Percentiles rank a stretch among this genome's conserved stretches.
phyloP scores from a whole-genome alignment of 768 basidiomycete species.

The Brasilioporus rufonigricans region DNA sequence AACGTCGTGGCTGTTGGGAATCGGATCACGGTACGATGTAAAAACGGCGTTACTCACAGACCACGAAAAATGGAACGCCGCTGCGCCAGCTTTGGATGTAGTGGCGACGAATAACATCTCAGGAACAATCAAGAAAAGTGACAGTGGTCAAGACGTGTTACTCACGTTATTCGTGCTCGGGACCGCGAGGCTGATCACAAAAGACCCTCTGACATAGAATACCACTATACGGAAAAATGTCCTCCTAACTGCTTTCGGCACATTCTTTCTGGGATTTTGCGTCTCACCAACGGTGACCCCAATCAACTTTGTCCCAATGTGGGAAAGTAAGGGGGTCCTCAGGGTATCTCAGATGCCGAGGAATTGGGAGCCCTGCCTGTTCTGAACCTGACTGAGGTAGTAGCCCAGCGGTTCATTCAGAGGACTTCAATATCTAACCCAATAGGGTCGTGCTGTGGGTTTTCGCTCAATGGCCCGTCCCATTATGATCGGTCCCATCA shows the following conservation, averaged over 20 bases:
- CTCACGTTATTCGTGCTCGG: conserved; percentile 37
- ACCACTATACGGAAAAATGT: conserved; percentile 37
- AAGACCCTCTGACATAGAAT: conserved; percentile 33
- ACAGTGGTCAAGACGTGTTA: conserved; percentile 12
- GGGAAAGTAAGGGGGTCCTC: conserved; percentile 29
- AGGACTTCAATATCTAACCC: conserved; percentile 46
- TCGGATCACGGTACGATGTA: conserved; percentile 10
- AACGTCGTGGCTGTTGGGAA: conserved; percentile 32
- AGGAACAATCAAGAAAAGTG: conserved; percentile 12
- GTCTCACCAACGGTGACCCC: conserved; percentile 34
- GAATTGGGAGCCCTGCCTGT: conserved; percentile 34
- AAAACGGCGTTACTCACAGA: conserved; percentile 21
- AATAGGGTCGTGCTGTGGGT: conserved; percentile 42
- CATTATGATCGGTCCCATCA: conserved; percentile 41
- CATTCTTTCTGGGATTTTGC: conserved; percentile 42
- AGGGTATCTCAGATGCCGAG: conserved; percentile 34
- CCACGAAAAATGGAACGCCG: conserved; percentile 32
- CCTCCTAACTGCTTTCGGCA: conserved; percentile 41
- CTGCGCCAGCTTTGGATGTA: conserved; percentile 28
- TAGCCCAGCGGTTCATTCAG: conserved; percentile 20
- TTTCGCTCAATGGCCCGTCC: conserved; percentile 52
- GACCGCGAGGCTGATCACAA: conserved; percentile 42
- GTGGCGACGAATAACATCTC: conserved; percentile 27
- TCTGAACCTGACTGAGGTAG: conserved; percentile 31
- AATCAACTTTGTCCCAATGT: conserved; percentile 43